These are phyloP conservation scores for Laetiporus sulphureus DNA, from an alignment of 1,284 basidiomycete species.

Conservation along the genomic window DNA sequence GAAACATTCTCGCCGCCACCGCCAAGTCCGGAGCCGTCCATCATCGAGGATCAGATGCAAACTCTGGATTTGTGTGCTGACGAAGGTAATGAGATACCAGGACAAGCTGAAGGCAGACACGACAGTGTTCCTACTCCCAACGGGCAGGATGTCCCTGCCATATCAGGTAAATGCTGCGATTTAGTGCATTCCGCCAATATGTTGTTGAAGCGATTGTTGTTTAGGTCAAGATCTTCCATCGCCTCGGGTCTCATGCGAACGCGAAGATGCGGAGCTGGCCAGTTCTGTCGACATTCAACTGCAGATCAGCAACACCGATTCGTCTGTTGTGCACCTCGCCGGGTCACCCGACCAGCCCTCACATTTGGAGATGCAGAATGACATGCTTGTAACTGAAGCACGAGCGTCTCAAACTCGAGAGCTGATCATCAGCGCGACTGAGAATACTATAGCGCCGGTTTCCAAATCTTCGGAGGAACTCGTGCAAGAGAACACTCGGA, in stretches of 20 bases:
- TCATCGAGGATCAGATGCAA: constrained; percentile 5
- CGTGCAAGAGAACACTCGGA: no score
- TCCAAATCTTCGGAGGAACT: no score
- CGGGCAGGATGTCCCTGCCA: no score
- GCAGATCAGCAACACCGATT: background rate
- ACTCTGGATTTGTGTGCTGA: constrained; percentile 1
- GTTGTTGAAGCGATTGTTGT: background rate
- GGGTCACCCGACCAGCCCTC: background rate
- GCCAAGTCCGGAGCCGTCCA: no score
- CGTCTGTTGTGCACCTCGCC: background rate
- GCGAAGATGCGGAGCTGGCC: background rate
- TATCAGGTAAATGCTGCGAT: no score
- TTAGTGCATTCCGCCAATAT: no score
- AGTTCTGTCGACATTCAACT: background rate
- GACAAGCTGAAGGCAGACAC: background rate
- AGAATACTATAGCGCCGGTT: no score
- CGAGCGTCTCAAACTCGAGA: background rate
- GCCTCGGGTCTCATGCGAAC: background rate
- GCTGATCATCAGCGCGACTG: no score
- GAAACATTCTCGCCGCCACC: no score
- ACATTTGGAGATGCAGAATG: background rate
- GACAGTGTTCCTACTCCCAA: background rate
- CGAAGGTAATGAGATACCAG: background rate
- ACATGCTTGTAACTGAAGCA: background rate
- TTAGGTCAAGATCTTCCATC: background rate